A percentile compares a stretch with the other conserved stretches of the same genome.
Evolutionary conservation across 805 yeast genomes (phyloP).

Genomic region (Kuraishia molischiana): DNA sequence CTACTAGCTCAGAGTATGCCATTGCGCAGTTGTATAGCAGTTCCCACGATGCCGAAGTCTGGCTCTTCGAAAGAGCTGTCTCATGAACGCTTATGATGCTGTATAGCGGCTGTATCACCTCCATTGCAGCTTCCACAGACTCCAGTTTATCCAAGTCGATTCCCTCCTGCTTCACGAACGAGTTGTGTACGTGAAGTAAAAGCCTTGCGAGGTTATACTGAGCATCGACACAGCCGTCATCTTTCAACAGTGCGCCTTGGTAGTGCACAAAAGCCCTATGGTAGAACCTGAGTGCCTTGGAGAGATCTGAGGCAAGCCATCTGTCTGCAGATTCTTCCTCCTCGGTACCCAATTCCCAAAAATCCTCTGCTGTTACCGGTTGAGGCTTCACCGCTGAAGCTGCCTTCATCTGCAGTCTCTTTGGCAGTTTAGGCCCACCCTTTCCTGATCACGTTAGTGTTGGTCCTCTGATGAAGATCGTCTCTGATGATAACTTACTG

Average conservation of each 20-base stretch:
- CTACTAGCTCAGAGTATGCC: constrained; percentile 37
- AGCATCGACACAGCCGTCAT: constrained; percentile 28
- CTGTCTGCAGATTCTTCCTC: constrained; percentile 73
- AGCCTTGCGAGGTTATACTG: constrained; percentile 52
- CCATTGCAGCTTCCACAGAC: constrained; percentile 21
- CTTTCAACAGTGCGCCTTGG: constrained; percentile 20
- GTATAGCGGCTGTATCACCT: constrained; percentile 29
- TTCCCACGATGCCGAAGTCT: constrained; percentile 23
- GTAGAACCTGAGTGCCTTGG: constrained; percentile 57
- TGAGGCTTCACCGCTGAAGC: background rate
- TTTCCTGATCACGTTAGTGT: no score
- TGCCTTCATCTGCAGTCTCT: background rate
- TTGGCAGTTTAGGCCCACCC: background rate
- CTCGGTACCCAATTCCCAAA: constrained; percentile 42
- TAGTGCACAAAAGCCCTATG: constrained; percentile 44
- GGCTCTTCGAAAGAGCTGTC: constrained; percentile 15
- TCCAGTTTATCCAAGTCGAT: constrained; percentile 23
- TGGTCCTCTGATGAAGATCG: no score
- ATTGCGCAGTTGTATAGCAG: constrained; percentile 35
- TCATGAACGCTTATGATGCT: constrained; percentile 29
- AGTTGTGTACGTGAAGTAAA: constrained; percentile 46
- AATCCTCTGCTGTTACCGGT: constrained; percentile 35
- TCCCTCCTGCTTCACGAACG: constrained; percentile 37
- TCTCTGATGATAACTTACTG: background rate
- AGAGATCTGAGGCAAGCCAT: constrained; percentile 57